Evolutionary conservation across 1,284 basidiomycete species (phyloP), one percentile per base, ranked within the genome.

Genomic region (Ustilago sp.): DNA sequence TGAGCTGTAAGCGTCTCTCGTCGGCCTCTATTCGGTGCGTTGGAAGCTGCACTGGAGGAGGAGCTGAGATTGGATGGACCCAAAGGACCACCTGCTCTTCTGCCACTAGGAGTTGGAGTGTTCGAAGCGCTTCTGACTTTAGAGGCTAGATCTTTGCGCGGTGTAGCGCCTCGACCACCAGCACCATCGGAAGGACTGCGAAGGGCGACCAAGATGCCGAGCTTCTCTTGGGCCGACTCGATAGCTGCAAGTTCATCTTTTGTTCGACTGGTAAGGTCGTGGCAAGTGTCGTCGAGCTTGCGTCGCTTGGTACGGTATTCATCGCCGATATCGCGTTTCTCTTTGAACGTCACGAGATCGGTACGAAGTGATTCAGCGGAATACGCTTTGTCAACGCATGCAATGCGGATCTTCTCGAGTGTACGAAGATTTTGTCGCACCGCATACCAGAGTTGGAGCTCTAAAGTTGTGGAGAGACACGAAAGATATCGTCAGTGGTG

Each of bases 401-500:
- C 64, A 39, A 72, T 67, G 41, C 80, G 75, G 17, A 82, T 73
- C 60, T 74, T 79, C 54, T 85, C 80, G 39, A 85, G 70, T 4
- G 72, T 67, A 34, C 77, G 71, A 2, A 85, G 69, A 43, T 84
- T 77, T 17, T 74, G 69, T 5, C 80, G 62, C 6, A 84, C 81
- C 0, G 66, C 66, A 53, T 83, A 79, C 84, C 84, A 85, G 5
- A 85, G 70, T 47, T 85, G 84, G 23, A 80, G 66, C 63, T 85
- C 84, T 80, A 48, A 19, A 23, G 53, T 32, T 23, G 23, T 36
- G n/a, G 31, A 36, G 9, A 2, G 32, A 8, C n/a, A 41, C 31
- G 23, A 8, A 31, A 12, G 31, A 31, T 13, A 45, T 28, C 32
- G 17, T 23, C 15, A 36, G 52, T 35, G 3, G 11, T 7, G 28